Evolutionary conservation across 371 early-diverging fungal species (phyloP).

Genomic region (Actinomortierella wolfii): DNA sequence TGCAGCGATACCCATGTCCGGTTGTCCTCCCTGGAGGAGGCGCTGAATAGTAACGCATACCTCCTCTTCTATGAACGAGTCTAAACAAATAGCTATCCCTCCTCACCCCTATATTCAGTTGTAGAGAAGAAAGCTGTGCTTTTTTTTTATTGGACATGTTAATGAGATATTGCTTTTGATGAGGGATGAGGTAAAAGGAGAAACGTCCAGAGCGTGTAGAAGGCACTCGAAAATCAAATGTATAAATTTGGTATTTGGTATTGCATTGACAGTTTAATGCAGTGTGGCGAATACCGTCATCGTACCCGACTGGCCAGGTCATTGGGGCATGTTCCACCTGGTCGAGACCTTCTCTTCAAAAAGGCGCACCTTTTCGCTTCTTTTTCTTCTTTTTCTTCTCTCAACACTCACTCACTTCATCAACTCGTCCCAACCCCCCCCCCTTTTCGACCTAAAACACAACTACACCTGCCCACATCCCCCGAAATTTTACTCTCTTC

Average conservation of each 20-base stretch:
- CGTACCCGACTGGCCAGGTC: not conserved
- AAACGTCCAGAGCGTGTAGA: not conserved
- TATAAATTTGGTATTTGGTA: too few species aligned
- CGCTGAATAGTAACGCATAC: conserved; percentile 25
- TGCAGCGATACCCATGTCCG: conserved; percentile 40
- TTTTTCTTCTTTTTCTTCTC: not conserved
- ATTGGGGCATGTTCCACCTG: not conserved
- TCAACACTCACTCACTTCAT: not conserved
- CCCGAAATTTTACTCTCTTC: not conserved
- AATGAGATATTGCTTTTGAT: not conserved
- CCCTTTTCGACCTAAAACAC: not conserved
- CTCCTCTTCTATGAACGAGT: conserved; percentile 44
- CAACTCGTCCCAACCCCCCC: not conserved
- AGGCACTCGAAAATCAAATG: too few species aligned
- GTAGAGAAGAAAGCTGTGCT: not conserved
- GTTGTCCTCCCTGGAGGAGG: conserved; percentile 21
- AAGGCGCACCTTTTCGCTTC: not conserved
- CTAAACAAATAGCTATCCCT: conserved; percentile 21
- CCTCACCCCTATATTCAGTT: not conserved
- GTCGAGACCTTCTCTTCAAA: not conserved
- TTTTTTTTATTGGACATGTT: not conserved
- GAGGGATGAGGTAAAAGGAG: not conserved
- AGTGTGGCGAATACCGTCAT: conserved; percentile 2
- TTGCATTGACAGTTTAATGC: not conserved
- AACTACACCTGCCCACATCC: not conserved